Base-by-base conservation (phyloP, 306 rosid genomes). In the Dryas alaskensis region DNA sequence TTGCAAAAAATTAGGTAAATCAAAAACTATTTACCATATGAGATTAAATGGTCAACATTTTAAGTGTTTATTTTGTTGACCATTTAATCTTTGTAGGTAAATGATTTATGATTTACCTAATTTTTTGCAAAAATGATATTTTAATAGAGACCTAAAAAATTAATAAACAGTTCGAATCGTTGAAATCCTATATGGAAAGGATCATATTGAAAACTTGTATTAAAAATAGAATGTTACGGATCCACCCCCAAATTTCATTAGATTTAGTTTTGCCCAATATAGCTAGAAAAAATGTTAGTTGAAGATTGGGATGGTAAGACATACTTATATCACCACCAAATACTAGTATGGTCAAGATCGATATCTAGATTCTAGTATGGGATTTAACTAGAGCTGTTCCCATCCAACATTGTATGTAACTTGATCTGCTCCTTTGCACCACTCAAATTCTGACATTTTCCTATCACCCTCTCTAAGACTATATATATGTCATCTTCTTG, bases 401-500 rank as follows among this genome's bases (percentile, higher is more conserved):
- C 46, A 54, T 64, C 73, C 16, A 4, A 12, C 31, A 44, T 27
- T 17, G 67, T 58, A 57, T 53, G 44, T 46, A 31, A 57, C 40
- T 76, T 55, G 67, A 47, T 44, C 59, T 67, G 66, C 49, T 61
- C 37, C 25, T 73, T 51, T 17, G 43, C 67, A n/a, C 51, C 72
- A 60, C 57, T 54, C 12, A 73, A 67, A 79, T 60, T 19, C 73
- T 61, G 58, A 74, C 74, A 77, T 65, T 74, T 81, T 65, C 65
- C 57, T 58, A 76, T n/a, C 52, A 74, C 72, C 53, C 64, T 63
- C 47, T 10, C 62, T 6, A 13, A 59, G 64, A 50, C 22, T 22
- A 22, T 22, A 61, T 59, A 74, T 67, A 45, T 62, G 78, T 69
- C 60, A 43, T 51, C 78, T 45, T 60, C 79, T 80, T 83, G 83